Base-by-base conservation (phyloP, 1,284 basidiomycete species). In the Cutaneotrichosporon mucoides region DNA sequence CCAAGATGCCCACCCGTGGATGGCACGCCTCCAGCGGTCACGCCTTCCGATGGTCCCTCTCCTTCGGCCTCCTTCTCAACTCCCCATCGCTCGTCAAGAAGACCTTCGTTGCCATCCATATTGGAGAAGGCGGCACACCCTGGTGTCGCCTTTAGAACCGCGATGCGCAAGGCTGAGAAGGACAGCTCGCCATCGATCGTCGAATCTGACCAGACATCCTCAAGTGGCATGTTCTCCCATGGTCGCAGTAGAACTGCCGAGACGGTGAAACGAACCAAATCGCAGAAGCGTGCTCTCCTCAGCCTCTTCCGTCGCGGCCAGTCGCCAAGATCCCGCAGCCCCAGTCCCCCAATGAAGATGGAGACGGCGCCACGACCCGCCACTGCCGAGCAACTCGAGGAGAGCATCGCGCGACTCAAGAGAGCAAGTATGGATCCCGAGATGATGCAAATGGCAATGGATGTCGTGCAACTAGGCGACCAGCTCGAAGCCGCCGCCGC, bases 51-150 rank as follows among this genome's bases (percentile, higher is more conserved):
- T 8, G 38, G 38, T 40, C 38, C 38, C 8, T 48, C 53, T 11
- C 53, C 53, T 10, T 47, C 33, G 16, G 7, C 44, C n/a, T 37
- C 41, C 15, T 44, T 44, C 34, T 48, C 34, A 24, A 48, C 34
- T 12, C 11, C 45, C 12, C 53, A 55, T 10, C 55, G 55, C 9
- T 66, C 71, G 0, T 73, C 74, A 2, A 68, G 73, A 11, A 69
- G 78, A 11, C 78, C 77, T 1, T 76, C 76, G 13, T 63, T 78
- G 0, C 78, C 78, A 0, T 75, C 76, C 33, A 79, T 79, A 55
- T 55, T 78, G 9, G 78, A 79, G 54, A 73, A 69, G 57, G 76
- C 76, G 6, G 68, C 69, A 4, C 73, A 77, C 57, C 73, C 73
- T 0, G 71, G 71, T 15, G 65, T 63, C 6, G 64, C 70, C 4